Conservation (phyloP, 768 basidiomycete genomes). For the Strobilomyces confusus region DNA sequence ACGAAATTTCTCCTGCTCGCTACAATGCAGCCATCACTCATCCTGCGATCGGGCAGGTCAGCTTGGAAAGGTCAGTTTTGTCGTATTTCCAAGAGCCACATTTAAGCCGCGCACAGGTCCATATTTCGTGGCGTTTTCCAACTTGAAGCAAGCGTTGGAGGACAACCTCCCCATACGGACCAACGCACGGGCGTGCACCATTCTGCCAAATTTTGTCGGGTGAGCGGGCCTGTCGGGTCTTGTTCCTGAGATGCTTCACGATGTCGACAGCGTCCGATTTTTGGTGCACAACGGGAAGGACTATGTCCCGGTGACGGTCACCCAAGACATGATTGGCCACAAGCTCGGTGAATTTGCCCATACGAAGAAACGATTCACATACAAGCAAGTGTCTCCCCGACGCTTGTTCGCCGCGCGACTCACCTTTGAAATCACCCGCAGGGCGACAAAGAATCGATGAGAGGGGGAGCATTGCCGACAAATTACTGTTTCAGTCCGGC, state of each 20-base stretch:
- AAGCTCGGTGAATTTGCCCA: slow-evolving; percentile 94
- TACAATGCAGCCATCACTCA: slow-evolving; percentile 59
- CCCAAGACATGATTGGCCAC: slow-evolving; percentile 98
- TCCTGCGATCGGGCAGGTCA: slow-evolving; percentile 64
- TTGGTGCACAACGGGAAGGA: slow-evolving; percentile 93
- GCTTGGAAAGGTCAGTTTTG: slow-evolving; percentile 70
- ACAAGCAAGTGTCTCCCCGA: slow-evolving; percentile 57
- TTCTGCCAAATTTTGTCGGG: slow-evolving; percentile 96
- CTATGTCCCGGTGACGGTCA: slow-evolving; percentile 80
- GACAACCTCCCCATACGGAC: slow-evolving; percentile 87
- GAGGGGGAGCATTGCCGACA: not conserved
- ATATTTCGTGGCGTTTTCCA: slow-evolving; percentile 91
- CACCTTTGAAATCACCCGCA: slow-evolving; percentile 11
- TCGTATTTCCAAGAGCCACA: not conserved
- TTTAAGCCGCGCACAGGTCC: slow-evolving; percentile 55
- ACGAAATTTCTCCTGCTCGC: not conserved
- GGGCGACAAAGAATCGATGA: slow-evolving; percentile 40
- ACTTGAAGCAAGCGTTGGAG: slow-evolving; percentile 72
- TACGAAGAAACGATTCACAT: slow-evolving; percentile 83
- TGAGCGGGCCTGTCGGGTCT: slow-evolving; percentile 33
- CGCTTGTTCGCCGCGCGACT: not conserved
- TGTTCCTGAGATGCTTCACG: not conserved
- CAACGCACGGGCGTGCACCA: slow-evolving; percentile 83
- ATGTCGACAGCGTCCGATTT: slow-evolving; percentile 64
- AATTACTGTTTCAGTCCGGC: not conserved